phyloP scores from a whole-genome alignment of 495 filamentous ascomycete genomes.

The Chaetomium tenue region DNA sequence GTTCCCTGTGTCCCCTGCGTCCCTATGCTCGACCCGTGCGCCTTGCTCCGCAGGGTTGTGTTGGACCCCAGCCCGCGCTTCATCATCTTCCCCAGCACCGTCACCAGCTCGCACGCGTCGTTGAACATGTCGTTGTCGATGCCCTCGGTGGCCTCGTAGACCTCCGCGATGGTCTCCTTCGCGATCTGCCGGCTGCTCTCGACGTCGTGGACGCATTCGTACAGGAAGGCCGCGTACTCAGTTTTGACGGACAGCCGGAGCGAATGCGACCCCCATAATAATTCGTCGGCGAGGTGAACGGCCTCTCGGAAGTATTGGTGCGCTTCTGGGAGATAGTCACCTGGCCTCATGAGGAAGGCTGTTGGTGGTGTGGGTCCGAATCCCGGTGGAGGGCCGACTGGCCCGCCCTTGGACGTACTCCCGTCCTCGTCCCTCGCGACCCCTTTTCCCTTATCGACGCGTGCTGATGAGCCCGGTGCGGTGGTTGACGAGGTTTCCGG shows the following conservation, averaged over 20 bases:
- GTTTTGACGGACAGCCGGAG: constrained; percentile 87
- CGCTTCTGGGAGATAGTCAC: constrained; percentile 81
- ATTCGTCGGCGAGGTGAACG: constrained; percentile 64
- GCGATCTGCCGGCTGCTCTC: constrained; percentile 72
- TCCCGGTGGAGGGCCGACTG: constrained; percentile 50
- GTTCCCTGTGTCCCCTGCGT: constrained; percentile 31
- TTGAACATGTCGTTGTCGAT: constrained; percentile 89
- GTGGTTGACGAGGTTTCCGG: constrained; percentile 32
- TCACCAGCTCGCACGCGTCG: constrained; percentile 73
- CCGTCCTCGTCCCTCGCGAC: constrained; percentile 38
- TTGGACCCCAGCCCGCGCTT: constrained; percentile 56
- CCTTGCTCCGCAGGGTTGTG: constrained; percentile 33
- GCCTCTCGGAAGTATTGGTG: constrained; percentile 79
- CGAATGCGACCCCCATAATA: constrained; percentile 84
- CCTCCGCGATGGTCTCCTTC: constrained; percentile 79
- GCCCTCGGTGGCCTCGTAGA: constrained; percentile 84
- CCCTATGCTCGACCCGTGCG: constrained; percentile 25
- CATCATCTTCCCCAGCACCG: constrained; percentile 73
- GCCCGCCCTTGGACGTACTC: constrained; percentile 47
- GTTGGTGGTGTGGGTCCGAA: constrained; percentile 53
- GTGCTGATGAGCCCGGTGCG: constrained; percentile 30
- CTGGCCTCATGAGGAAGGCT: constrained; percentile 71
- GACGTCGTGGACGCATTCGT: constrained; percentile 85
- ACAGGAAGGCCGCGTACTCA: constrained; percentile 91
- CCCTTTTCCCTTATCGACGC: constrained; percentile 48